Conservation (phyloP, 169 alveolate species). For the Pseudocohnilembus persalinus region DNA sequence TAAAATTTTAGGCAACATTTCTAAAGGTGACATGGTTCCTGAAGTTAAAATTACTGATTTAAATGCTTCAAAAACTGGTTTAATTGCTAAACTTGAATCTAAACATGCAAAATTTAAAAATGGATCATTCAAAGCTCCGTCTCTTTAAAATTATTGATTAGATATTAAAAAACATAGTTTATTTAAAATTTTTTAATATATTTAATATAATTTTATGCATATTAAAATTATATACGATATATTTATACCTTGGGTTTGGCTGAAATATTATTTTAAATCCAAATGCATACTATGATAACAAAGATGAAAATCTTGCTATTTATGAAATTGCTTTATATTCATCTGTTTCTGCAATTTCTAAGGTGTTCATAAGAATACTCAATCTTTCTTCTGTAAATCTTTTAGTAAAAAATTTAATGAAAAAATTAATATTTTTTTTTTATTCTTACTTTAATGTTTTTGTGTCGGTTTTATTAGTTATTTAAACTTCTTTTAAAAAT, state of each 20-base stretch:
- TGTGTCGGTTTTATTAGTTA: slow-evolving; percentile 74
- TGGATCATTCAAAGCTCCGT: slow-evolving; percentile 88
- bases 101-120: slow-evolving; percentile 93
- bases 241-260: slow-evolving; percentile 91
- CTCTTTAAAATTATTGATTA: slow-evolving; percentile 27
- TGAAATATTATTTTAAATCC: slow-evolving; percentile 96
- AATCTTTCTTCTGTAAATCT: slow-evolving; percentile 68
- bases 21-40: slow-evolving; percentile 98
- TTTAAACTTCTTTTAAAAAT: slow-evolving; percentile 82
- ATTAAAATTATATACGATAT: no score
- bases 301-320: slow-evolving; percentile 93
- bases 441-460: slow-evolving; percentile 79
- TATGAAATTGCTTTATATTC: slow-evolving; percentile 77
- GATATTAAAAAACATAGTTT: slow-evolving; percentile 72
- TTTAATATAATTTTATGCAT: no score
- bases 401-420: background rate
- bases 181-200: no score
- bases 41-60: slow-evolving; percentile 95
- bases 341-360: slow-evolving; percentile 80
- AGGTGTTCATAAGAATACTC: slow-evolving; percentile 71
- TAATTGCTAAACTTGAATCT: slow-evolving; percentile 97
- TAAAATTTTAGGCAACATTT: slow-evolving; percentile 93
- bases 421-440: no score
- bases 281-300: slow-evolving; percentile 92
- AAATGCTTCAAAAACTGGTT: slow-evolving; percentile 90